Evolutionary conservation across 805 yeast genomes (phyloP).

Genomic region (Candida manassasensis): DNA sequence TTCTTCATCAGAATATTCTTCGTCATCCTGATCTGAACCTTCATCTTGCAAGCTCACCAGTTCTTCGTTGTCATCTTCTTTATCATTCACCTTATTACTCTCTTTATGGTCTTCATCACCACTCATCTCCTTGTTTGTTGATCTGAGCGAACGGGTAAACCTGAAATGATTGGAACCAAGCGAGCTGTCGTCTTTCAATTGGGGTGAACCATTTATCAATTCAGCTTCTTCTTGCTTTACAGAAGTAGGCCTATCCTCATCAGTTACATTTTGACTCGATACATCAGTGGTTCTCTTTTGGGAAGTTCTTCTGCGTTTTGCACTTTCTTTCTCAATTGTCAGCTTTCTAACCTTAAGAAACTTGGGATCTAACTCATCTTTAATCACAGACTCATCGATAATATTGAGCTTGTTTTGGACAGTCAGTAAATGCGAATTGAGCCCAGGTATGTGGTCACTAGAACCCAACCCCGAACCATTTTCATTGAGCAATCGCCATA

Average conservation of each 20-base stretch:
- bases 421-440: conserved; percentile 15
- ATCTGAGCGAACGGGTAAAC: conserved; percentile 1
- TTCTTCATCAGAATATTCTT: conserved; percentile 5
- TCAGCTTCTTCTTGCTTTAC: conserved; percentile 2
- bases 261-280: neutral
- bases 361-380: conserved; percentile 15
- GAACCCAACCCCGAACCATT: neutral
- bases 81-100: neutral
- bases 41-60: too few species aligned
- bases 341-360: conserved; percentile 14
- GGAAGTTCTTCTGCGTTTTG: conserved; percentile 5
- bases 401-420: conserved; percentile 14
- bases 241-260: neutral
- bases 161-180: neutral
- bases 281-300: neutral
- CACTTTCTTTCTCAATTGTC: conserved; percentile 10
- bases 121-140: conserved; percentile 4
- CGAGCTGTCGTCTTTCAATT: conserved; percentile 6
- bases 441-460: conserved; percentile 8
- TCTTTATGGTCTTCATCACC: conserved; percentile 5
- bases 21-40: conserved; percentile 6
- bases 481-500: conserved; percentile 19
- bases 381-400: conserved; percentile 15
- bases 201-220: neutral
- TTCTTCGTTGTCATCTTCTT: conserved; percentile 4